Base-by-base conservation (phyloP, 139 green algal genomes). In the Closterium sp. region DNA sequence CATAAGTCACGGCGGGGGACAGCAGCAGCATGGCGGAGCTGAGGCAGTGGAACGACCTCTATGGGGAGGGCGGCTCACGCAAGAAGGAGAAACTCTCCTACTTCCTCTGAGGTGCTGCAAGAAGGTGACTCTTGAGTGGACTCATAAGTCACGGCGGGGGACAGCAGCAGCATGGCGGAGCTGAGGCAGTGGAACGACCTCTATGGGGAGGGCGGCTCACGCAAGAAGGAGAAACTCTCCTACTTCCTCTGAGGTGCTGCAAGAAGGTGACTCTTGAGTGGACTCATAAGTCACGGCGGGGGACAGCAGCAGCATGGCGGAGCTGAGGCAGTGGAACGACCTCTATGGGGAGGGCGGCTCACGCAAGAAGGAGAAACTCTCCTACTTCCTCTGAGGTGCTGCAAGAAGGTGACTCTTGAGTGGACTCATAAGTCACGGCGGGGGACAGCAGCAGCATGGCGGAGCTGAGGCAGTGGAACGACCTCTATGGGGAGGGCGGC, bases 271-370 rank as follows among this genome's bases (percentile, higher is more conserved):
- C n/a, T n/a, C n/a, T n/a, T n/a, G n/a, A n/a, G n/a, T n/a, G n/a
- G n/a, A n/a, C n/a, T n/a, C n/a, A n/a, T n/a, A n/a, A n/a, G n/a
- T n/a, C 89, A 91, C 95, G 13, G 85, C 92, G 2, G 84, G 19
- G 50, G 96, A 96, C 11, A 89, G 90, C 6, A 93, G 86, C 2
- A 95, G 84, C 73, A 96, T 96, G 94, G 50, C 70, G 2, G 96
- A 97, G 90, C 91, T 97, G 85, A 42, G 92, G 86, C 88, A 96
- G 62, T 97, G 96, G 96, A 97, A 97, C 90, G 96, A 97, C 50
- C 92, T 96, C 32, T 97, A 96, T 32, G 96, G 96, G 24, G 96
- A 97, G 93, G 96, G 96, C 6, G 96, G 96, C 45, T 96, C 90
- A 38, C 91, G 96, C 34, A 95, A 94, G 50, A 90, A 88, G 5